Evolutionary conservation across 768 basidiomycete genomes (phyloP).

Genomic region (Termitomyces sp.): DNA sequence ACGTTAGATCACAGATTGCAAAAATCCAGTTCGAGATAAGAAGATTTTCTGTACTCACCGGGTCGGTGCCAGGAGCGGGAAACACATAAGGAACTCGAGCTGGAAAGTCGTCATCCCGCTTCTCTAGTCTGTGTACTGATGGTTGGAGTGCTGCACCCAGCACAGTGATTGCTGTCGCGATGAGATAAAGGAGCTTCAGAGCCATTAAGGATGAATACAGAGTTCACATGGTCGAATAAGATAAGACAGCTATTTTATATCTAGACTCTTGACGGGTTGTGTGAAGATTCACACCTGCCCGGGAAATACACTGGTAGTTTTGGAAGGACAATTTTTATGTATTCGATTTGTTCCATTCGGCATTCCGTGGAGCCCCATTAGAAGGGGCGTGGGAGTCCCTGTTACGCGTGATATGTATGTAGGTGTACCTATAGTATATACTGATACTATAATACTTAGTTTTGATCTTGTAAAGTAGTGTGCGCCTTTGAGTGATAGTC

Average conservation of each 20-base stretch:
- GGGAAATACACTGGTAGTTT: neutral
- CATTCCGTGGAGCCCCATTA: neutral
- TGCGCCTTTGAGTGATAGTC: neutral
- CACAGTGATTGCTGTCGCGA: slow-evolving; percentile 1
- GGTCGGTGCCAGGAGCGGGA: slow-evolving; percentile 30
- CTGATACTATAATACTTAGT: too few relatives aligned
- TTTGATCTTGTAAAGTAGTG: neutral
- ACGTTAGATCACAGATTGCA: neutral
- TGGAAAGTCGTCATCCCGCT: slow-evolving; percentile 34
- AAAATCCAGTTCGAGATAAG: neutral
- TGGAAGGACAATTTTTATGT: neutral
- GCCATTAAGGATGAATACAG: neutral
- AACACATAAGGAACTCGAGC: slow-evolving; percentile 42
- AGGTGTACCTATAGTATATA: too few relatives aligned
- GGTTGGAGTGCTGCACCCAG: slow-evolving; percentile 4
- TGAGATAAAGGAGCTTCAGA: slow-evolving; percentile 3
- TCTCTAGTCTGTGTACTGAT: slow-evolving; percentile 3
- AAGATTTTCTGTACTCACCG: slow-evolving; percentile 14
- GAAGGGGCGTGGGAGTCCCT: neutral
- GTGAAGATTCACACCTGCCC: neutral
- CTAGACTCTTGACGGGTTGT: neutral
- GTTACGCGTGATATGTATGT: neutral
- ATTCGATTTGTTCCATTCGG: neutral
- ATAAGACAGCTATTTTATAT: slow-evolving; percentile 3
- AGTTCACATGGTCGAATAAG: neutral